A percentile compares a stretch with the other conserved stretches of the same genome.
These are phyloP conservation scores for Coemansia guatemalensis DNA, from an alignment of 192 early-diverging fungal genomes.

Conservation along the genomic window DNA sequence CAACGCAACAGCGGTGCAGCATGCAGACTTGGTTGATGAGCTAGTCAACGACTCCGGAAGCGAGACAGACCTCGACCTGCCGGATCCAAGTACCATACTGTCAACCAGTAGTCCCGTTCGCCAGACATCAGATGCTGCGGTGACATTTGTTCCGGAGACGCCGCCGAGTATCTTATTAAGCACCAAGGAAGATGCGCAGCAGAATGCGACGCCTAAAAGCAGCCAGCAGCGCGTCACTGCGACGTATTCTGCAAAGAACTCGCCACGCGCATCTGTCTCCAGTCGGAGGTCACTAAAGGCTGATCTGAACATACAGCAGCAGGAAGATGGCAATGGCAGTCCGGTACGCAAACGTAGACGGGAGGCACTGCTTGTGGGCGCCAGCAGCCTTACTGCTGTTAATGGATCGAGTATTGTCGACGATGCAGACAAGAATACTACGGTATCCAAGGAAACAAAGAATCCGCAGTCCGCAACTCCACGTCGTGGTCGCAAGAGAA, in stretches of 20 bases:
- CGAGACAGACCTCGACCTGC: slow-evolving; percentile 47
- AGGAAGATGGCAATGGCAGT: not conserved
- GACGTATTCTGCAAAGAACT: not conserved
- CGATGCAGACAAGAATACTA: not conserved
- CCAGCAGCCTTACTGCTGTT: not conserved
- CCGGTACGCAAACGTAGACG: not conserved
- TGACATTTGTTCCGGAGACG: not conserved
- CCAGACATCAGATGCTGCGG: not conserved
- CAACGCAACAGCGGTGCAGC: not conserved
- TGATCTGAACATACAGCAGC: not conserved
- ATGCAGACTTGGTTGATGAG: not conserved
- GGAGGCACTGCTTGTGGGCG: not conserved
- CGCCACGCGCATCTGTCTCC: not conserved
- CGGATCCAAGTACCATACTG: slow-evolving; percentile 34
- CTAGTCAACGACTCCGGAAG: slow-evolving; percentile 17
- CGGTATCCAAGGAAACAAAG: not conserved
- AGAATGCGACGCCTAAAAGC: not conserved
- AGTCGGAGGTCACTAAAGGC: not conserved
- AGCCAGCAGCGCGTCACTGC: not conserved
- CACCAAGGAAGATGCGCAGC: not conserved
- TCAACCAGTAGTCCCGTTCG: not conserved
- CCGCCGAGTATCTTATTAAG: not conserved
- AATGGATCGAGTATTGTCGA: not conserved
- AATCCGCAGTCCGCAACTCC: not conserved
- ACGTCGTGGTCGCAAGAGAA: not conserved